These are phyloP conservation scores for Leccinum obscurum DNA, from an alignment of 768 basidiomycete genomes.

Conservation along the genomic window DNA sequence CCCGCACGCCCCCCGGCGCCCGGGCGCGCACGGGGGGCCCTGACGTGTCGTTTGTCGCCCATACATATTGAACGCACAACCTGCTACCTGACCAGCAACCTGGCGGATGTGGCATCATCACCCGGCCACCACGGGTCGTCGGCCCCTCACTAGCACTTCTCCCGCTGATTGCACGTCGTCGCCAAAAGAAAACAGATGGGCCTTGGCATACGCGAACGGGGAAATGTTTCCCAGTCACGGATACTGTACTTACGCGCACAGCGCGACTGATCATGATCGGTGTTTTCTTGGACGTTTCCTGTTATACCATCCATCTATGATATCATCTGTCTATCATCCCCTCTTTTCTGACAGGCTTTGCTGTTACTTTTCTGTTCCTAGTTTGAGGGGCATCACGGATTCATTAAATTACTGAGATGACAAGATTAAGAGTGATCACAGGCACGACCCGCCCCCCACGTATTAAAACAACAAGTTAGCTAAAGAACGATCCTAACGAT, in stretches of 20 bases:
- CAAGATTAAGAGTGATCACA: neutral
- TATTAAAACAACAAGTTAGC: conserved; percentile 16
- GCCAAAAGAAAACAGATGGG: neutral
- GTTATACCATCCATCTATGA: neutral
- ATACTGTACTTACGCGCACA: neutral
- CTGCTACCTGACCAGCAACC: neutral
- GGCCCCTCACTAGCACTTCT: neutral
- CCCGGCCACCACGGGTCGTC: neutral
- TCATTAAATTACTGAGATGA: neutral
- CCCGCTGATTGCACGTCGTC: conserved; percentile 4
- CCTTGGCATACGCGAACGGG: too few species aligned
- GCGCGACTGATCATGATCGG: neutral
- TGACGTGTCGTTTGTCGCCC: too few species aligned
- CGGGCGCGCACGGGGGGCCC: too few species aligned
- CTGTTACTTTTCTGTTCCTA: neutral
- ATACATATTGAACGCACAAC: too few species aligned
- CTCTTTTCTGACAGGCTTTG: neutral
- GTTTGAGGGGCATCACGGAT: neutral
- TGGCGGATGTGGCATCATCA: neutral
- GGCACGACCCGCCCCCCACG: conserved; percentile 4
- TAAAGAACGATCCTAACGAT: conserved; percentile 14
- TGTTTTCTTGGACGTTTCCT: neutral
- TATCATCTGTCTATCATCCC: neutral
- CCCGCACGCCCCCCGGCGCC: too few species aligned
- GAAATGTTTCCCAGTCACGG: too few species aligned